Percentiles rank a stretch among this genome's conserved stretches.
Conservation (phyloP, 2,329 filamentous ascomycete species). For the Drechmeria coniospora region DNA sequence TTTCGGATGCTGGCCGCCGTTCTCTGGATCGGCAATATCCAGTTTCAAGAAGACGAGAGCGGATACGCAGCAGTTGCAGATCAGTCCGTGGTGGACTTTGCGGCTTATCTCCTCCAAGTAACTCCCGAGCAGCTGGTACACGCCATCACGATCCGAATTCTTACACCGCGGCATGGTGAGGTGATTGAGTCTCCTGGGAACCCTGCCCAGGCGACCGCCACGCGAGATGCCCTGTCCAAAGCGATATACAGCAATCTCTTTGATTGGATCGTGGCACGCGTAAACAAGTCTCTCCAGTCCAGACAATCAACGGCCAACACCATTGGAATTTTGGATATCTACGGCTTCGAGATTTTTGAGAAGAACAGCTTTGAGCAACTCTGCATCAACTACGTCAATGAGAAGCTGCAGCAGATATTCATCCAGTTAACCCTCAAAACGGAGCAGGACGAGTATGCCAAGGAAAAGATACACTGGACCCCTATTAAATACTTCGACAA, state of each 20-base stretch:
- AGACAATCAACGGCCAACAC: constrained; percentile 62
- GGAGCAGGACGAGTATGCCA: constrained; percentile 92
- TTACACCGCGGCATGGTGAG: constrained; percentile 53
- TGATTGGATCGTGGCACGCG: constrained; percentile 91
- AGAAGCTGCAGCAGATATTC: constrained; percentile 98
- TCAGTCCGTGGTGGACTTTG: constrained; percentile 82
- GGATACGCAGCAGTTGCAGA: constrained; percentile 80
- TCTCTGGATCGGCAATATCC: constrained; percentile 88
- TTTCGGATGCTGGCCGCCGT: constrained; percentile 89
- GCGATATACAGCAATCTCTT: constrained; percentile 97
- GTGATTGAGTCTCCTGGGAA: constrained; percentile 68
- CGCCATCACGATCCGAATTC: constrained; percentile 75
- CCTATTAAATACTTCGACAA: constrained; percentile 99
- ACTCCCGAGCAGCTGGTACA: constrained; percentile 66
- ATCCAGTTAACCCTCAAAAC: constrained; percentile 94
- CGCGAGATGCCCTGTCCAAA: constrained; percentile 82
- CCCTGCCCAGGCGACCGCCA: constrained; percentile 68
- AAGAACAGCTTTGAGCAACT: constrained; percentile 98
- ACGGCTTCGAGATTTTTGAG: constrained; percentile 98
- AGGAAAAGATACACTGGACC: constrained; percentile 95
- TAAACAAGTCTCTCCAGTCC: constrained; percentile 77
- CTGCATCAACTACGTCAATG: constrained; percentile 99
- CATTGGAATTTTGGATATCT: constrained; percentile 96
- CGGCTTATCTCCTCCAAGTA: constrained; percentile 86
- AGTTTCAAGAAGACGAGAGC: constrained; percentile 76